phyloP scores from a whole-genome alignment of 208 protist species.

The Leishmania amazonensis region DNA sequence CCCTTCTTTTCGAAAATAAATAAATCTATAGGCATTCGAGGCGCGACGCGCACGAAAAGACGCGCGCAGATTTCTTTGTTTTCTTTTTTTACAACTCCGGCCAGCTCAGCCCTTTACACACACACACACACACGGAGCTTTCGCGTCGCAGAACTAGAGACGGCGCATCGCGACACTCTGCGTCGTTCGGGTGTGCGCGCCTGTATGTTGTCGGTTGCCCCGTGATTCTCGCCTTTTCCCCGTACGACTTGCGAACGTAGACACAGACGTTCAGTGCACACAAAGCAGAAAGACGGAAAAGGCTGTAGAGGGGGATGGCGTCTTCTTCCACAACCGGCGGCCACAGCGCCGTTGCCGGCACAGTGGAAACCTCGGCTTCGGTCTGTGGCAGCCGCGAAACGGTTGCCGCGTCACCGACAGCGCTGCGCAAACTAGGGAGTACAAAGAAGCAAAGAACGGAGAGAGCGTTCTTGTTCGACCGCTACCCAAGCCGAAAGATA shows the following conservation, averaged over 20 bases:
- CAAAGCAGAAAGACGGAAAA: background rate
- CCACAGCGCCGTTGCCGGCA: background rate
- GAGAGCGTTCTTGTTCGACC: conserved; percentile 53
- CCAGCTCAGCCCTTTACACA: background rate
- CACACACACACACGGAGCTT: background rate
- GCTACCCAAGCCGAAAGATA: conserved; percentile 79
- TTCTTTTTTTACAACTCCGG: background rate
- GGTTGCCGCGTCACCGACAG: background rate
- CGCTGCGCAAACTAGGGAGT: background rate
- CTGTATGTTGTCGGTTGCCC: background rate
- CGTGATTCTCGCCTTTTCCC: background rate
- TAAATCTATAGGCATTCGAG: too few relatives aligned
- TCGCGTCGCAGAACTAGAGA: background rate
- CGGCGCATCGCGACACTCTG: background rate
- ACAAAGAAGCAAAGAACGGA: conserved; percentile 51
- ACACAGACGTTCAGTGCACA: background rate
- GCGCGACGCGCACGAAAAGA: too few relatives aligned
- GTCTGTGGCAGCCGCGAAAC: background rate
- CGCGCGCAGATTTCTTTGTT: background rate
- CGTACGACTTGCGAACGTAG: background rate
- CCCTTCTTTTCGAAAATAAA: background rate
- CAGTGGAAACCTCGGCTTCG: background rate
- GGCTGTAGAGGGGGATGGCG: background rate
- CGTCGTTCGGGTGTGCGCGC: background rate
- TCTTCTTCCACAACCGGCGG: background rate